Percentiles rank a stretch among this genome's conserved stretches.
These are phyloP conservation scores for Capronia coronata DNA, from an alignment of 2,329 filamentous ascomycete species.

Conservation along the genomic window DNA sequence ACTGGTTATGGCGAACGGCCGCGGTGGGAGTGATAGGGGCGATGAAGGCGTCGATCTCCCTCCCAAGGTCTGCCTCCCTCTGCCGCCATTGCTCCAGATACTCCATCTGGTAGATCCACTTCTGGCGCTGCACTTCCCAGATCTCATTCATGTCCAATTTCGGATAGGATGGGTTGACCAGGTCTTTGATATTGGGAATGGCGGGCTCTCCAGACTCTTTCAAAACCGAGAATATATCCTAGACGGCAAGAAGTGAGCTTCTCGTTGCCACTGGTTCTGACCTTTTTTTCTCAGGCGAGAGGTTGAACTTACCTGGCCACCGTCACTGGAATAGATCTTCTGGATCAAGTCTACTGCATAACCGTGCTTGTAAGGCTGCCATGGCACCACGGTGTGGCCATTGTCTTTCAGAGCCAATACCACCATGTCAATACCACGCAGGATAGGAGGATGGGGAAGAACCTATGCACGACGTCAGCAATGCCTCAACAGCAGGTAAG, in stretches of 20 bases:
- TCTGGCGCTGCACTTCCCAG: conserved; percentile 32
- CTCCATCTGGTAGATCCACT: conserved; percentile 34
- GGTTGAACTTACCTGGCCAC: conserved; percentile 40
- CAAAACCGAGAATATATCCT: conserved; percentile 45
- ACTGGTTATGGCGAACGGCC: conserved; percentile 35
- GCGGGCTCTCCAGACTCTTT: conserved; percentile 49
- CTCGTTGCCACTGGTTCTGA: too few species aligned
- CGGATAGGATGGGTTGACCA: conserved; percentile 26
- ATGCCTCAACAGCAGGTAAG: not conserved
- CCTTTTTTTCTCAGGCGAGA: not conserved
- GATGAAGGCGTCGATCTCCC: conserved; percentile 48
- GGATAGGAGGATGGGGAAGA: conserved; percentile 36
- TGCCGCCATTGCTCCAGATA: conserved; percentile 32
- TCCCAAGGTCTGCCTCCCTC: conserved; percentile 36
- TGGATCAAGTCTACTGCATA: conserved; percentile 35
- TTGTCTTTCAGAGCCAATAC: conserved; percentile 28
- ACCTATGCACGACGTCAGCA: conserved; percentile 26
- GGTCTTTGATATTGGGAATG: conserved; percentile 37
- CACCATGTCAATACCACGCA: conserved; percentile 31
- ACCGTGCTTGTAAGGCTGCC: conserved; percentile 31
- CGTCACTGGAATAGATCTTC: conserved; percentile 42
- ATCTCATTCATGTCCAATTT: conserved; percentile 29
- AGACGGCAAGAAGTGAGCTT: conserved; percentile 5
- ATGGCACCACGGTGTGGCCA: conserved; percentile 34
- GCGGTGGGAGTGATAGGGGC: conserved; percentile 38